Conservation (phyloP, 352 stramenopile species). For the Blastocystis sp. region DNA sequence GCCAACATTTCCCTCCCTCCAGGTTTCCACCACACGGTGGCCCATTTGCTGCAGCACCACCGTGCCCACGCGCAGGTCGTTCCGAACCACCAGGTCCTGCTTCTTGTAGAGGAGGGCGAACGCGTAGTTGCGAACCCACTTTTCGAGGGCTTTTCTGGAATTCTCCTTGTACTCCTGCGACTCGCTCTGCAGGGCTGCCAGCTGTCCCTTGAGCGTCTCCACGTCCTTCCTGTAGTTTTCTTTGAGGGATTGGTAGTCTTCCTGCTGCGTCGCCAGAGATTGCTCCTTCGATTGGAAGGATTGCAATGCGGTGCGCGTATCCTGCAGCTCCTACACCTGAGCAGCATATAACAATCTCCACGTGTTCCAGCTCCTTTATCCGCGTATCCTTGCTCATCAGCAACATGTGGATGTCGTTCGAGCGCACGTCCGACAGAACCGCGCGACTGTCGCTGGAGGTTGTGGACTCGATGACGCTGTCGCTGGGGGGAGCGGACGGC, state of each 20-base stretch:
- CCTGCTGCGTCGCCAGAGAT: slow-evolving; percentile 12
- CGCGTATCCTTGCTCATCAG: slow-evolving; percentile 26
- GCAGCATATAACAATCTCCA: not conserved
- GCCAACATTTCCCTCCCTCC: slow-evolving; percentile 29
- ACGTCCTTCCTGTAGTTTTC: slow-evolving; percentile 18
- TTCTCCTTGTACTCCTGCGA: not conserved
- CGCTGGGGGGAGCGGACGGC: not conserved
- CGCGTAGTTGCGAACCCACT: slow-evolving; percentile 45
- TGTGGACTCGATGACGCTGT: not conserved
- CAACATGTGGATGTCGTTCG: slow-evolving; percentile 43
- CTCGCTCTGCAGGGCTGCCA: not conserved
- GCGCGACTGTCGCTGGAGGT: not conserved
- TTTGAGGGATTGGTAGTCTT: not conserved
- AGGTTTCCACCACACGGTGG: slow-evolving; percentile 60
- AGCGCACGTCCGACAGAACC: not conserved
- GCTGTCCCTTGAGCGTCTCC: slow-evolving; percentile 16
- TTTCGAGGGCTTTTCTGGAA: slow-evolving; percentile 2
- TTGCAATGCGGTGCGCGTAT: not conserved
- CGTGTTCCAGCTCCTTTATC: slow-evolving; percentile 66
- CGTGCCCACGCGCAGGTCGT: slow-evolving; percentile 3
- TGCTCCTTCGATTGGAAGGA: not conserved
- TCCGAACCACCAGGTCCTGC: not conserved
- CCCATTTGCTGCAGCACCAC: slow-evolving; percentile 48
- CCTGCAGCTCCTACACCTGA: slow-evolving; percentile 32
- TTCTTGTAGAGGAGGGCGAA: not conserved